Base-by-base conservation (phyloP, 1,284 basidiomycete genomes). In the Ceraceosorus bombacis region DNA sequence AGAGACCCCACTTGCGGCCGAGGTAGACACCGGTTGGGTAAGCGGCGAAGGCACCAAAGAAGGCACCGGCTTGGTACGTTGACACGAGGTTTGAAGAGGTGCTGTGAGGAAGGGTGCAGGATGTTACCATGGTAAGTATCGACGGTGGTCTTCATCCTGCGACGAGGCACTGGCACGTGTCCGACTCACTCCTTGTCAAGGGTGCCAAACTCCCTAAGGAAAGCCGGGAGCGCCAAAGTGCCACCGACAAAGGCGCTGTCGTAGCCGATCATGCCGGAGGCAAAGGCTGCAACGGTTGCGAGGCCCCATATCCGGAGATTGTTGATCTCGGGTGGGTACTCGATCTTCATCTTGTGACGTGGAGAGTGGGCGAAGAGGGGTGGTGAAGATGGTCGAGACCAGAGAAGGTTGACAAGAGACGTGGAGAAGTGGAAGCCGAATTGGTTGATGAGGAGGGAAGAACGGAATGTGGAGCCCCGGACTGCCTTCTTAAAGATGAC, bases 231-330 rank as follows among this genome's bases (percentile, higher is more conserved):
- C 39, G 81, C 78, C 50, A 83, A 65, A 3, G 78, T 77, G 0
- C 73, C 76, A 69, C 81, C 81, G 60, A 82, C 80, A 66, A 82
- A 82, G 5, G 81, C 81, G 17, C 76, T 78, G 63, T 82, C 82
- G 59, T 80, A 77, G 5, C 81, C 81, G 62, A 80, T 81, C 72
- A 46, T 46, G 43, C 9, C 10, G 10, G 43, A 46, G 6, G 15
- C 49, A 48, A 57, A 27, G 15, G 56, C 56, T 9, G 56, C 56
- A 17, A 49, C 68, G 55, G 78, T 68, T 5, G 82, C 78, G 43
- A 80, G 77, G 9, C 72, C 56, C 61, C 81, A 83, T 0, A 82
- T 78, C 27, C 80, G 78, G 77, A 77, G 80, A 68, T 83, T 83
- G 79, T 83, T 83, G 27, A 83, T 80, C 52, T 80, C 76, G 54